A percentile compares a stretch with the other conserved stretches of the same genome.
These are phyloP conservation scores for Aechmea fasciata DNA, from an alignment of 176 grass and related monocot species.

Conservation along the genomic window DNA sequence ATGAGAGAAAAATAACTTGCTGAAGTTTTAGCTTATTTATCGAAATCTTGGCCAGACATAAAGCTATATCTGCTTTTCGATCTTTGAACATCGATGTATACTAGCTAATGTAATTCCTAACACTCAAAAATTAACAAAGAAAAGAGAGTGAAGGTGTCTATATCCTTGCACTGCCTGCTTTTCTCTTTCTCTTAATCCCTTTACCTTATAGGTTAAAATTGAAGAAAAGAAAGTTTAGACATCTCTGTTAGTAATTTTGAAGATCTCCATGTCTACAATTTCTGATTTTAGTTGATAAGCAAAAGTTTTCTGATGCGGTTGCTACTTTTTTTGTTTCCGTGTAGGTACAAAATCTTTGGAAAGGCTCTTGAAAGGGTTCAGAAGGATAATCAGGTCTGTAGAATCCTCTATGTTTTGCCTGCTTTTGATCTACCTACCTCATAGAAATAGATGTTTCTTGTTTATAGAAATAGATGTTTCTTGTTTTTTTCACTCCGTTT, in stretches of 20 bases:
- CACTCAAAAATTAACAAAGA: too few species aligned
- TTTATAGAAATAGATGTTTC: constrained; percentile 12
- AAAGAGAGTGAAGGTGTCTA: too few species aligned
- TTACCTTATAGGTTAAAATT: too few species aligned
- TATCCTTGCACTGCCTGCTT: too few species aligned
- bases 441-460: constrained; percentile 15
- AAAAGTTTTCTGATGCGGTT: constrained; percentile 9
- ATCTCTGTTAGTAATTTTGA: constrained; percentile 2
- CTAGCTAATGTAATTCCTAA: too few species aligned
- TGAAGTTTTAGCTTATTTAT: too few species aligned
- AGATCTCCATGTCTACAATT: neutral
- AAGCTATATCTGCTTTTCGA: too few species aligned
- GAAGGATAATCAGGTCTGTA: constrained; percentile 66
- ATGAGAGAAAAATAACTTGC: too few species aligned
- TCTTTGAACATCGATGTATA: too few species aligned
- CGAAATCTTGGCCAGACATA: too few species aligned
- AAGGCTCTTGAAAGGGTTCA: constrained; percentile 88
- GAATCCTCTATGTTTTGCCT: neutral
- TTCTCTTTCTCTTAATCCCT: too few species aligned
- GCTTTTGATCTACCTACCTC: neutral
- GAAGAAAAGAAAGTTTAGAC: neutral
- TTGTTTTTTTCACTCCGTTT: constrained; percentile 13
- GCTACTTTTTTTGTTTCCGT: constrained; percentile 14
- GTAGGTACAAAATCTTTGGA: constrained; percentile 89
- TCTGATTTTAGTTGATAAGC: constrained; percentile 8